A percentile compares a stretch with the other conserved stretches of the same genome.
Conservation (phyloP, 1,284 basidiomycete species). For the Melanopsichium pennsylvanicum region DNA sequence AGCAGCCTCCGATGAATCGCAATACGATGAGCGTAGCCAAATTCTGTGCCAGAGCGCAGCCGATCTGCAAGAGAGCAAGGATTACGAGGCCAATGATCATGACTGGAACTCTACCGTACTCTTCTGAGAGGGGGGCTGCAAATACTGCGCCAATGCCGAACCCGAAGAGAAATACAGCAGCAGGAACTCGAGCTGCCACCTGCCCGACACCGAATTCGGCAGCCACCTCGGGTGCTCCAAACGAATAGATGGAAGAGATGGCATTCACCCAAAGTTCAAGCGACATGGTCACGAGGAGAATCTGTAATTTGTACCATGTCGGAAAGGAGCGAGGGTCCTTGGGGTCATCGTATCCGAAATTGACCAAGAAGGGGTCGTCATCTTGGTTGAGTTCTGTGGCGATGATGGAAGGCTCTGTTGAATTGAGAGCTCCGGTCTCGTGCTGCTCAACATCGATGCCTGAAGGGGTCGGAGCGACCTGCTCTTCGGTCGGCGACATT, state of each 20-base stretch:
- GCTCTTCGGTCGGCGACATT: constrained; percentile 4
- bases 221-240: constrained; percentile 26
- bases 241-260: constrained; percentile 47
- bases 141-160: constrained; percentile 44
- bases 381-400: constrained; percentile 3
- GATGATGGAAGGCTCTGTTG: constrained; percentile 4
- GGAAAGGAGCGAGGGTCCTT: constrained; percentile 34
- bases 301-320: constrained; percentile 33
- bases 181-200: constrained; percentile 23
- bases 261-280: constrained; percentile 42
- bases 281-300: constrained; percentile 30
- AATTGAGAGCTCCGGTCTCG: background rate
- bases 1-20: constrained; percentile 53
- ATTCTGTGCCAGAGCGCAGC: constrained; percentile 47
- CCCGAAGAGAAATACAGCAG: constrained; percentile 53
- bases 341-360: constrained; percentile 32
- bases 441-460: constrained; percentile 4
- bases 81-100: constrained; percentile 28
- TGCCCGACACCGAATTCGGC: constrained; percentile 33
- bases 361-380: constrained; percentile 25
- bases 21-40: constrained; percentile 44
- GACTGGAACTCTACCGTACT: constrained; percentile 48
- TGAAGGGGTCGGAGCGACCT: background rate
- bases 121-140: constrained; percentile 50
- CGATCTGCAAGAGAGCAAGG: constrained; percentile 35